These are phyloP conservation scores for Sistotremastrum niveocremeum DNA, from an alignment of 768 basidiomycete genomes.

Conservation along the genomic window DNA sequence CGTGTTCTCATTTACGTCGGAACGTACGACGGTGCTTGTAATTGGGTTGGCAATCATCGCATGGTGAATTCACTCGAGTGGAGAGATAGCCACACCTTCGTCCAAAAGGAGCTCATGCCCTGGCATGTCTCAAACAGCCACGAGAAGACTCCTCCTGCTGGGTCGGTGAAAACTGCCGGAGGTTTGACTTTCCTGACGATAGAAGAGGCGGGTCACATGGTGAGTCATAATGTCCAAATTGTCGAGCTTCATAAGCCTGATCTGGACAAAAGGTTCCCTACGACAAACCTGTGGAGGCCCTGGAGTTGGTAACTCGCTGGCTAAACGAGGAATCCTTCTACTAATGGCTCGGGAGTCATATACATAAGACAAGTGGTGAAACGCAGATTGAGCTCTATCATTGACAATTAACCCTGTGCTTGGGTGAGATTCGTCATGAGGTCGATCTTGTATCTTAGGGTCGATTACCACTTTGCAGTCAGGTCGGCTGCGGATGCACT, in stretches of 20 bases:
- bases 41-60: slow-evolving; percentile 3
- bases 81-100: slow-evolving; percentile 46
- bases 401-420: too few species aligned
- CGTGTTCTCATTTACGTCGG: slow-evolving; percentile 2
- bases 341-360: too few species aligned
- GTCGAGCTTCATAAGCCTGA: too few species aligned
- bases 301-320: slow-evolving; percentile 55
- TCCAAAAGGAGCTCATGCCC: slow-evolving; percentile 14
- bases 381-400: too few species aligned
- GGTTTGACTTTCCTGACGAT: slow-evolving; percentile 49
- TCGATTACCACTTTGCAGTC: too few species aligned
- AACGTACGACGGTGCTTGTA: background rate
- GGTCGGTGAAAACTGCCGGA: too few species aligned
- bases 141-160: slow-evolving; percentile 19
- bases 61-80: slow-evolving; percentile 68
- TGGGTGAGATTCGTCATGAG: too few species aligned
- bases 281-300: slow-evolving; percentile 53
- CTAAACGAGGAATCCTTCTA: slow-evolving; percentile 13
- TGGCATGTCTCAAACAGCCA: slow-evolving; percentile 19
- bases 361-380: too few species aligned
- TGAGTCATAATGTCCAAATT: slow-evolving; percentile 9
- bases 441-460: too few species aligned
- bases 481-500: too few species aligned
- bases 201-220: slow-evolving; percentile 64
- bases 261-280: slow-evolving; percentile 34